Percentiles rank a stretch among this genome's conserved stretches.
Evolutionary conservation across 2,329 filamentous ascomycete genomes (phyloP).

Genomic region (Biscogniauxia sp.): DNA sequence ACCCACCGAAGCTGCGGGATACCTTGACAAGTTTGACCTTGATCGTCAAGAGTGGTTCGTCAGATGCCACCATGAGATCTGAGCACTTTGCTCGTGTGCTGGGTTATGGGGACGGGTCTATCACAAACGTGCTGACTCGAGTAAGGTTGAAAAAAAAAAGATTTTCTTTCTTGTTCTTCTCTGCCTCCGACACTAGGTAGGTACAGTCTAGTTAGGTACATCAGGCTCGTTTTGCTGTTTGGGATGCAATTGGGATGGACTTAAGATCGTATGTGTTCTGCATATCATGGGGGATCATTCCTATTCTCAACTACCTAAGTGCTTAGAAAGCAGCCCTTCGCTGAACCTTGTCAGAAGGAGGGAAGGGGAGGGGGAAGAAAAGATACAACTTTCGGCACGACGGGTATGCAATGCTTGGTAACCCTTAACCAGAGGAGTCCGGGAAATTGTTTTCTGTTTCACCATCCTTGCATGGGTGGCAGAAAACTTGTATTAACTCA

Average conservation of each 20-base stretch:
- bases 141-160: no score
- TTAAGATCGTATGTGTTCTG: not conserved
- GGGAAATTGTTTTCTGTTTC: slow-evolving; percentile 12
- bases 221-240: not conserved
- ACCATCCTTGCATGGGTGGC: slow-evolving; percentile 7
- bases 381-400: not conserved
- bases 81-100: not conserved
- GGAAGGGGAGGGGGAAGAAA: no score
- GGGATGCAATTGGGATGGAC: not conserved
- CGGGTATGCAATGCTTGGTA: not conserved
- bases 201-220: not conserved
- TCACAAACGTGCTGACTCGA: not conserved
- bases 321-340: not conserved
- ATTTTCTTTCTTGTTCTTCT: not conserved
- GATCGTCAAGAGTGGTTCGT: slow-evolving; percentile 1
- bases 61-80: not conserved
- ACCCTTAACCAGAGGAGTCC: not conserved
- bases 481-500: slow-evolving; percentile 6
- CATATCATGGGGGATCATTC: not conserved
- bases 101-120: not conserved
- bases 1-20: not conserved
- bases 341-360: not conserved
- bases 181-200: not conserved
- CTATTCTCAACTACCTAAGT: not conserved
- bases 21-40: not conserved